phyloP scores from a whole-genome alignment of 768 basidiomycete genomes.

The Mrakia frigida region DNA sequence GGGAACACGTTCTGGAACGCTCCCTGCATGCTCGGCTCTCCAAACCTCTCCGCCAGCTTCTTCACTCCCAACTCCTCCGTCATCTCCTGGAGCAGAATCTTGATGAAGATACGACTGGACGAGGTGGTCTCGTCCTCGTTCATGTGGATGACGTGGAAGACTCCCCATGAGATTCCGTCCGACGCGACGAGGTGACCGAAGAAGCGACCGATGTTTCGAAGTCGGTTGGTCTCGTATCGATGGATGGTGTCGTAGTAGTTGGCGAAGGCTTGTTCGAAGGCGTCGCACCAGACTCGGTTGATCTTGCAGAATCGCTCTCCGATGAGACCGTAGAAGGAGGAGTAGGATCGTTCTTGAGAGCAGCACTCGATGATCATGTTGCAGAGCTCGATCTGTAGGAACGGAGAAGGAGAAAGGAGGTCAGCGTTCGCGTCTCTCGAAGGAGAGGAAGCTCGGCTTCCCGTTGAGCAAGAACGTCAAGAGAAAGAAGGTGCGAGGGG shows the following conservation, averaged over 20 bases:
- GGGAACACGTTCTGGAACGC: constrained; percentile 87
- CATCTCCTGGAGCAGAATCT: constrained; percentile 93
- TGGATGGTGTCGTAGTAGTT: constrained; percentile 95
- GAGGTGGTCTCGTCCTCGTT: constrained; percentile 98
- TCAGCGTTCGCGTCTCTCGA: background rate
- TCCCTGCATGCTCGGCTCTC: constrained; percentile 70
- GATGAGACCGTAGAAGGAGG: constrained; percentile 91
- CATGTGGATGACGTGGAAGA: constrained; percentile 76
- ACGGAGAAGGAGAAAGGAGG: background rate
- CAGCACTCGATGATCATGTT: constrained; percentile 99
- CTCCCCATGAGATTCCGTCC: constrained; percentile 85
- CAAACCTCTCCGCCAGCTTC: constrained; percentile 78
- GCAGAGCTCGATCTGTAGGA: constrained; percentile 75
- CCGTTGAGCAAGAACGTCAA: background rate
- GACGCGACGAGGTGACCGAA: constrained; percentile 85
- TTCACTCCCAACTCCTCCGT: constrained; percentile 90
- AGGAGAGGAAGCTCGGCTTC: background rate
- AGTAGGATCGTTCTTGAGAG: constrained; percentile 97
- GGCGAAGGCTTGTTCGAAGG: constrained; percentile 76
- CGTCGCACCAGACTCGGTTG: constrained; percentile 88
- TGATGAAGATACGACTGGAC: constrained; percentile 92
- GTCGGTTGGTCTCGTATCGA: constrained; percentile 95
- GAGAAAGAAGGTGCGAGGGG: background rate
- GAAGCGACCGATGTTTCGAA: constrained; percentile 94
- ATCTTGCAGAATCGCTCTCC: constrained; percentile 96